Percentiles rank a stretch among this genome's conserved stretches.
Conservation (phyloP, 2,329 filamentous ascomycete genomes). For the Diaporthe ampelina region DNA sequence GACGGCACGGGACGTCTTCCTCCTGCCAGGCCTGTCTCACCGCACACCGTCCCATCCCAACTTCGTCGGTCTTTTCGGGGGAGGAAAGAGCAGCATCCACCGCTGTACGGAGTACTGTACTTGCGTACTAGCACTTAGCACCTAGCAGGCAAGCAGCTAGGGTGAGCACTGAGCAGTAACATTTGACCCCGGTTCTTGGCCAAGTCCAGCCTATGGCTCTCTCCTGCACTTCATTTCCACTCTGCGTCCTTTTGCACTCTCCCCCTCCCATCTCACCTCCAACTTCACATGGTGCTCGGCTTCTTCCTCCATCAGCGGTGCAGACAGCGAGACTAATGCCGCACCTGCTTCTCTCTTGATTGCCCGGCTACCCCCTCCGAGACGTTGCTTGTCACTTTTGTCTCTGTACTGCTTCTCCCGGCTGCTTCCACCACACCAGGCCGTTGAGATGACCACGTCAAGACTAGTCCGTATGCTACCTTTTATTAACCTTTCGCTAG, state of each 20-base stretch:
- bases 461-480: conserved; percentile 14
- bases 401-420: conserved; percentile 2
- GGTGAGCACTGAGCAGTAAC: no score
- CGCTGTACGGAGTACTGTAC: neutral
- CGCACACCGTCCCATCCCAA: neutral
- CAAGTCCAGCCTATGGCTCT: neutral
- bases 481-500: conserved; percentile 25
- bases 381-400: neutral
- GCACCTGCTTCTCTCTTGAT: neutral
- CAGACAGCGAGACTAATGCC: neutral
- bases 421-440: neutral
- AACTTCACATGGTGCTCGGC: neutral
- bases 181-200: no score
- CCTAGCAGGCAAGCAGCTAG: neutral
- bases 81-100: neutral
- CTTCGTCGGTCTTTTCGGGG: neutral
- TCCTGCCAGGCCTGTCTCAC: neutral
- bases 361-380: neutral
- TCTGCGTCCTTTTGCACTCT: neutral
- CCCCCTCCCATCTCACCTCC: neutral
- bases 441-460: conserved; percentile 18
- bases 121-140: neutral
- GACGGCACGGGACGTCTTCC: conserved; percentile 5
- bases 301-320: conserved; percentile 13
- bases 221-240: neutral